A percentile compares a stretch with the other conserved stretches of the same genome.
These are phyloP conservation scores for Coniophora puteana DNA, from an alignment of 1,284 basidiomycete genomes.

Conservation along the genomic window DNA sequence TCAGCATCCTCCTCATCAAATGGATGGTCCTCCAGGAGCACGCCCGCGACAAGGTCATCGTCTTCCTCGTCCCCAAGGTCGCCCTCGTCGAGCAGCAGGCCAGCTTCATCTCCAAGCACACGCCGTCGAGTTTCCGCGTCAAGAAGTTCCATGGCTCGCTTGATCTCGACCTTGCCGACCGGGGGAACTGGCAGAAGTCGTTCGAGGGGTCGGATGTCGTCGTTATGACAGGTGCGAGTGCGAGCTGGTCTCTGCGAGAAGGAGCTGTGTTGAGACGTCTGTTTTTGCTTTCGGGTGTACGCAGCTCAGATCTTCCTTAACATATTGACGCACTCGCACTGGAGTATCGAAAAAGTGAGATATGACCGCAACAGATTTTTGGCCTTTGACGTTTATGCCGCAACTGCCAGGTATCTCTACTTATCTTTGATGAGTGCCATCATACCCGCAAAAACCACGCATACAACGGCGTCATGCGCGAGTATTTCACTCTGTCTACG, in stretches of 20 bases:
- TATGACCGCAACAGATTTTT: background rate
- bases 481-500: constrained; percentile 57
- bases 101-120: constrained; percentile 61
- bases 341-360: constrained; percentile 59
- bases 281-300: constrained; percentile 1
- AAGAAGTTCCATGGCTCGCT: constrained; percentile 64
- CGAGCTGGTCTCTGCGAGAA: background rate
- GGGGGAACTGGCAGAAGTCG: constrained; percentile 58
- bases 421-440: constrained; percentile 84
- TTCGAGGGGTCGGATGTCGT: constrained; percentile 67
- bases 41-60: constrained; percentile 47
- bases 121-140: constrained; percentile 62
- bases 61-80: constrained; percentile 81
- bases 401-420: constrained; percentile 55
- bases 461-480: constrained; percentile 76
- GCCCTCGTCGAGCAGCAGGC: constrained; percentile 80
- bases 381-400: constrained; percentile 1
- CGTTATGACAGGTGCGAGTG: constrained; percentile 70
- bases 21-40: constrained; percentile 57
- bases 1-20: constrained; percentile 74
- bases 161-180: constrained; percentile 67
- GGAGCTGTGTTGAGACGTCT: background rate
- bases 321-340: constrained; percentile 73
- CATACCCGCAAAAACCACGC: constrained; percentile 77
- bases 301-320: constrained; percentile 80